phyloP scores from a whole-genome alignment of 257 asterid genomes.

The Solanum bulbocastanum region DNA sequence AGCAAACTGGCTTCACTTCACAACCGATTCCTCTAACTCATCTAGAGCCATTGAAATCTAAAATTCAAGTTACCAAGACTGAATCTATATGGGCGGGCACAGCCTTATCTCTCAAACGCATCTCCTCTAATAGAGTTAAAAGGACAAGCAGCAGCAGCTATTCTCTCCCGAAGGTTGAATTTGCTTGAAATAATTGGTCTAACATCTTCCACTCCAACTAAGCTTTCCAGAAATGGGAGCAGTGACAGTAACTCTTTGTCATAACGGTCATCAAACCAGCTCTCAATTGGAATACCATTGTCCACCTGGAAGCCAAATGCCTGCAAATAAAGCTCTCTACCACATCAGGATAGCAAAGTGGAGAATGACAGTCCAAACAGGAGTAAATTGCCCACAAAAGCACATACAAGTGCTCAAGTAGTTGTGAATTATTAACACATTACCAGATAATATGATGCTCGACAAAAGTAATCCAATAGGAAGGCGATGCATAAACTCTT shows the following conservation, averaged over 20 bases:
- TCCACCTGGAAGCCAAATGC: conserved; percentile 99
- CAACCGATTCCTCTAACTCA: not conserved
- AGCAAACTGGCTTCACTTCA: not conserved
- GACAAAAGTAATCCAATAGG: not conserved
- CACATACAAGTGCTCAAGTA: not conserved
- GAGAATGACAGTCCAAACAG: not conserved
- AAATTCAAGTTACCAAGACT: not conserved
- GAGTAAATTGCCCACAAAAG: not conserved
- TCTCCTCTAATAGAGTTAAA: conserved; percentile 25
- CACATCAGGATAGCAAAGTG: not conserved
- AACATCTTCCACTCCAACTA: conserved; percentile 72
- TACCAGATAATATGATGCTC: not conserved
- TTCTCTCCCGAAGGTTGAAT: conserved; percentile 61
- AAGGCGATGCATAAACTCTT: not conserved
- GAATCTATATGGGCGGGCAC: not conserved
- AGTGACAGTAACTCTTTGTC: conserved; percentile 59
- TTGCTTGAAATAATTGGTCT: conserved; percentile 67
- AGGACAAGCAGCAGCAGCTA: conserved; percentile 71
- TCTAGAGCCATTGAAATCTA: not conserved
- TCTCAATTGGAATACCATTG: conserved; percentile 93
- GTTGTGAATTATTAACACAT: not conserved
- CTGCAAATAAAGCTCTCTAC: conserved; percentile 24
- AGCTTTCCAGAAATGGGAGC: conserved; percentile 82
- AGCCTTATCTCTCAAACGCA: conserved; percentile 27
- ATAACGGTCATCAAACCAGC: conserved; percentile 85